phyloP scores from a whole-genome alignment of 225 moss, liverwort and hornwort genomes.

The Anthoceros angustus region DNA sequence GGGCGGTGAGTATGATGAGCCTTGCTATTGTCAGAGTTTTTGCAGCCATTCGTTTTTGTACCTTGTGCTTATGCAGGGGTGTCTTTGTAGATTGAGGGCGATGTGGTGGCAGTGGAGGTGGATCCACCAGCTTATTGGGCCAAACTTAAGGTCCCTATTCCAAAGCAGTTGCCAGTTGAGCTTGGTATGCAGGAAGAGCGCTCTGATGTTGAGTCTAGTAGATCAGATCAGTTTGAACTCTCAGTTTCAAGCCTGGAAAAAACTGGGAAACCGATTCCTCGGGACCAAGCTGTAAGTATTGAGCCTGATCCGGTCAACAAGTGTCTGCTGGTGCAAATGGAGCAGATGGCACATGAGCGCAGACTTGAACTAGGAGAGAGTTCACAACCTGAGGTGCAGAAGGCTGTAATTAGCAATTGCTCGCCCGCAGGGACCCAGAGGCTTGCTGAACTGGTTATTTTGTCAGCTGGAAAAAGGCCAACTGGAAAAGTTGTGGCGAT shows the following conservation, averaged over 20 bases:
- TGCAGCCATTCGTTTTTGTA: neutral
- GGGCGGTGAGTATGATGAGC: constrained; percentile 31
- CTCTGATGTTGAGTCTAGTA: constrained; percentile 8
- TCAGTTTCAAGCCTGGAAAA: neutral
- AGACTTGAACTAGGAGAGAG: constrained; percentile 9
- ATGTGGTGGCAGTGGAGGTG: constrained; percentile 64
- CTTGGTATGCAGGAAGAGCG: constrained; percentile 8
- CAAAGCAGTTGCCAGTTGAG: constrained; percentile 37
- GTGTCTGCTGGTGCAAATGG: no score
- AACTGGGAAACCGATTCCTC: no score
- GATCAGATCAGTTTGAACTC: constrained; percentile 8
- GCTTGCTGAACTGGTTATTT: constrained; percentile 31
- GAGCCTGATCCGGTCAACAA: no score
- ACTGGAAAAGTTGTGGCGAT: constrained; percentile 77
- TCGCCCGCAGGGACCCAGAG: constrained; percentile 17
- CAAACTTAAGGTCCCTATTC: constrained; percentile 50
- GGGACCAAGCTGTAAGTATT: no score
- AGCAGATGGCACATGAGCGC: neutral
- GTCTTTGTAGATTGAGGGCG: constrained; percentile 74
- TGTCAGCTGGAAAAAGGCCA: constrained; percentile 66
- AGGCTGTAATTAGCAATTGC: constrained; percentile 12
- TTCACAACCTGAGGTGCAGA: neutral
- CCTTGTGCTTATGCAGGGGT: neutral
- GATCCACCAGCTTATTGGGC: constrained; percentile 59
- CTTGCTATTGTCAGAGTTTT: neutral